These are phyloP conservation scores for Lachancea cidri DNA, from an alignment of 805 yeast species.

Conservation along the genomic window DNA sequence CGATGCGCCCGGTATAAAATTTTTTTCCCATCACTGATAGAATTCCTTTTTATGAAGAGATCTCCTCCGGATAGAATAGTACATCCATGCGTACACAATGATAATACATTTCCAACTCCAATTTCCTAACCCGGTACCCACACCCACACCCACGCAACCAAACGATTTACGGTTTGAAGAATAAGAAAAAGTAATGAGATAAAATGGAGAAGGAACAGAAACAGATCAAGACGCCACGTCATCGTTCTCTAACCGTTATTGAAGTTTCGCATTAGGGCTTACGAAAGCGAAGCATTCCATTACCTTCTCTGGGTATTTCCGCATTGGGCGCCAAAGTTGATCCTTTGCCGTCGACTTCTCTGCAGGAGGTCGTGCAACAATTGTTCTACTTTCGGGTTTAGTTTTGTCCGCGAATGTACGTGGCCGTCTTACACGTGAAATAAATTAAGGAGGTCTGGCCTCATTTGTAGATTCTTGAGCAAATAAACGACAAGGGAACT, in stretches of 20 bases:
- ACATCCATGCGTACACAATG: too few relatives aligned
- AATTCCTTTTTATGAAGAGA: not conserved
- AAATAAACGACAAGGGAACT: too few relatives aligned
- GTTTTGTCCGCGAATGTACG: too few relatives aligned
- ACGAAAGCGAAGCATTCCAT: not conserved
- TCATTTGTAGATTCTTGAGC: too few relatives aligned
- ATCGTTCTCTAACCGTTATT: not conserved
- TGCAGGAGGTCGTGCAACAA: not conserved
- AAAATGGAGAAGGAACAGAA: not conserved
- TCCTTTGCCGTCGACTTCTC: not conserved
- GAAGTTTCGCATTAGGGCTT: not conserved
- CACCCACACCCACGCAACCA: too few relatives aligned
- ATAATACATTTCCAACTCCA: too few relatives aligned
- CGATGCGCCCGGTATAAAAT: not conserved
- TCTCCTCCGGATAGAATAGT: too few relatives aligned
- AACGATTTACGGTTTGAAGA: too few relatives aligned
- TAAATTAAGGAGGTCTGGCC: too few relatives aligned
- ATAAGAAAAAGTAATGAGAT: not conserved
- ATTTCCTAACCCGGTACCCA: too few relatives aligned
- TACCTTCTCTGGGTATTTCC: not conserved
- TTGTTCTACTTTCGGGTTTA: too few relatives aligned
- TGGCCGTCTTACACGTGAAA: too few relatives aligned
- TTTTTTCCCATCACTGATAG: not conserved
- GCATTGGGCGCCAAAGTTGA: not conserved
- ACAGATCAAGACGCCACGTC: not conserved